A percentile compares a stretch with the other conserved stretches of the same genome.
These are phyloP conservation scores for Blastocrithidia nonstop DNA, from an alignment of 208 protist species.

Conservation along the genomic window DNA sequence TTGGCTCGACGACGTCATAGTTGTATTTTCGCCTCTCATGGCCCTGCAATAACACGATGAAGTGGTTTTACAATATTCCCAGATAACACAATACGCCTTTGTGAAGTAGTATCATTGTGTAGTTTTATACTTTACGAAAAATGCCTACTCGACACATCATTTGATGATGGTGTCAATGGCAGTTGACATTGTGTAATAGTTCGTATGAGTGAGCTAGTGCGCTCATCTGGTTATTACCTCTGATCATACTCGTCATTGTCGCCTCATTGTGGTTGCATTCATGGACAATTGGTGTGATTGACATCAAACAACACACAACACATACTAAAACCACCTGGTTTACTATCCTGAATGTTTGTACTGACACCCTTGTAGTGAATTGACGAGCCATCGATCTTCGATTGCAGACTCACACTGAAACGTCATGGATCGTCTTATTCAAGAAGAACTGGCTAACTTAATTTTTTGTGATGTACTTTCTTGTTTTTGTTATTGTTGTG, in stretches of 20 bases:
- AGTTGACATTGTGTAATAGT: no score
- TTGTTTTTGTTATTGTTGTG: neutral
- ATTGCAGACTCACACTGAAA: constrained; percentile 8
- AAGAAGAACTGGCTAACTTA: neutral
- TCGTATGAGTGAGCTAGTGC: no score
- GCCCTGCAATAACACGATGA: constrained; percentile 19
- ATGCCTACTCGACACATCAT: no score
- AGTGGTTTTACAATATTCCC: constrained; percentile 43
- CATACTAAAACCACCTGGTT: constrained; percentile 59
- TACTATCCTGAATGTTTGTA: constrained; percentile 10
- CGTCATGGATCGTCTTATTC: constrained; percentile 13
- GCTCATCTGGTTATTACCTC: no score
- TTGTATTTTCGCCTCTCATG: constrained; percentile 35
- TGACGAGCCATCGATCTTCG: constrained; percentile 7
- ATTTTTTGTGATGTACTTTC: neutral
- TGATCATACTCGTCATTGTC: no score
- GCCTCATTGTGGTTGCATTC: constrained; percentile 11
- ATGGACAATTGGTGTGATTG: constrained; percentile 15
- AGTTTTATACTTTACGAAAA: no score
- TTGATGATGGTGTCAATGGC: no score
- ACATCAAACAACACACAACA: constrained; percentile 44
- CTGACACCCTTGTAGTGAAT: constrained; percentile 28
- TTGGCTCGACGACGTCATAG: constrained; percentile 24
- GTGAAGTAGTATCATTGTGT: no score
- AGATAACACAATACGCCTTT: constrained; percentile 6